Conservation (phyloP, 139 green algal species). For the Chlorella sp. region DNA sequence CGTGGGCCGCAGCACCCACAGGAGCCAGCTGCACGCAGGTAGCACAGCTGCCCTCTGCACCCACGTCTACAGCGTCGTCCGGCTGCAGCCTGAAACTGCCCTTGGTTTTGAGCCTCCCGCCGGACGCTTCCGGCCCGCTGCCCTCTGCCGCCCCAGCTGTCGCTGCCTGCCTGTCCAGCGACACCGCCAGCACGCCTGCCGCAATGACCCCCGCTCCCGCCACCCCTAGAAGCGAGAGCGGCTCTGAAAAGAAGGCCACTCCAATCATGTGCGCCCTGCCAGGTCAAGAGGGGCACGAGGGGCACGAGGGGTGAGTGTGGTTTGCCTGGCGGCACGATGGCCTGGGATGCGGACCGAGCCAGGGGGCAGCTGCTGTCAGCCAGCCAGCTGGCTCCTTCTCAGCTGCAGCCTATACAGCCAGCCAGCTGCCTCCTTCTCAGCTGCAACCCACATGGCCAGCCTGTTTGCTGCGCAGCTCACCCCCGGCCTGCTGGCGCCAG, state of each 20-base stretch:
- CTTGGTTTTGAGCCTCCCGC: neutral
- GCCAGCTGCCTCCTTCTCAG: too few relatives aligned
- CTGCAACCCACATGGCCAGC: too few relatives aligned
- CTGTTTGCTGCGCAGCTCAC: too few relatives aligned
- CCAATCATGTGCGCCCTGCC: slow-evolving; percentile 26
- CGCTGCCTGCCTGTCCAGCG: slow-evolving; percentile 13
- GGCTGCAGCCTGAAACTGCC: slow-evolving; percentile 1
- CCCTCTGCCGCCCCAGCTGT: neutral
- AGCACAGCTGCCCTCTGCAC: neutral
- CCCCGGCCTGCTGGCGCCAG: too few relatives aligned
- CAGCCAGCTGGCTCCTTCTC: neutral
- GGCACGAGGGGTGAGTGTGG: neutral
- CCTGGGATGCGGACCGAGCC: neutral
- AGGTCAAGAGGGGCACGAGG: neutral
- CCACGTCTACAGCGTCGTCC: neutral
- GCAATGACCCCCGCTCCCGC: slow-evolving; percentile 34
- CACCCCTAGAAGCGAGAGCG: neutral
- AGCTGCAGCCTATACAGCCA: too few relatives aligned
- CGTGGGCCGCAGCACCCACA: neutral
- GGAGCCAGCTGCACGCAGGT: neutral
- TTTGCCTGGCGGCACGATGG: too few relatives aligned
- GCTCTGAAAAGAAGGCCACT: slow-evolving; percentile 34
- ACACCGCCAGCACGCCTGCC: slow-evolving; percentile 39
- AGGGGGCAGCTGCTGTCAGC: neutral
- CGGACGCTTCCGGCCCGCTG: too few relatives aligned